These are phyloP conservation scores for Lentinula lateritia DNA, from an alignment of 768 basidiomycete species.

Conservation along the genomic window DNA sequence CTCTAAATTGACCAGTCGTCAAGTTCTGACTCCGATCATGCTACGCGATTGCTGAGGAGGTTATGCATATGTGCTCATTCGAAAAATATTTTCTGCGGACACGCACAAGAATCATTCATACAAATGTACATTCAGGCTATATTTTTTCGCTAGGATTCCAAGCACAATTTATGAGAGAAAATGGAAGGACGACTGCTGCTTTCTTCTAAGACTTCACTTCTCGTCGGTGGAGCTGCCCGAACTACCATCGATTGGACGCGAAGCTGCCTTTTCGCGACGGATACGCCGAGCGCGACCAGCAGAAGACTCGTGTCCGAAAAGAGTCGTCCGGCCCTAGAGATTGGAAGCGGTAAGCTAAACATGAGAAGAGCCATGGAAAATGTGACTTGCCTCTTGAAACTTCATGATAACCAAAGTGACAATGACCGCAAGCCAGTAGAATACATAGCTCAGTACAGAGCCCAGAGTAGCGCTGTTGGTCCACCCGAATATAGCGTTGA, in stretches of 20 bases:
- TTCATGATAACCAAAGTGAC: conserved; percentile 62
- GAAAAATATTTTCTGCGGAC: neutral
- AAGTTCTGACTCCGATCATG: neutral
- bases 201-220: neutral
- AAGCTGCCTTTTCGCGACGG: conserved; percentile 12
- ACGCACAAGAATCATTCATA: neutral
- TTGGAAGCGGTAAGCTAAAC: neutral
- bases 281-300: conserved; percentile 31
- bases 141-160: too few relatives aligned
- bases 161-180: too few relatives aligned
- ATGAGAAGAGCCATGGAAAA: neutral
- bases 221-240: neutral
- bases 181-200: neutral
- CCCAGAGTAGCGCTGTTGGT: conserved; percentile 79
- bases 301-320: conserved; percentile 54
- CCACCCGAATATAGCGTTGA: conserved; percentile 86
- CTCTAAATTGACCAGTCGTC: neutral
- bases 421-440: conserved; percentile 89
- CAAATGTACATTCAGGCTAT: too few relatives aligned
- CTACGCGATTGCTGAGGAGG: neutral
- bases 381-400: conserved; percentile 42
- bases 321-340: conserved; percentile 54
- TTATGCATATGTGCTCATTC: neutral
- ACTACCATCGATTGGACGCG: neutral
- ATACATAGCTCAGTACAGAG: conserved; percentile 78